Conservation (phyloP, 306 rosid genomes). For the Ceratonia siliqua region DNA sequence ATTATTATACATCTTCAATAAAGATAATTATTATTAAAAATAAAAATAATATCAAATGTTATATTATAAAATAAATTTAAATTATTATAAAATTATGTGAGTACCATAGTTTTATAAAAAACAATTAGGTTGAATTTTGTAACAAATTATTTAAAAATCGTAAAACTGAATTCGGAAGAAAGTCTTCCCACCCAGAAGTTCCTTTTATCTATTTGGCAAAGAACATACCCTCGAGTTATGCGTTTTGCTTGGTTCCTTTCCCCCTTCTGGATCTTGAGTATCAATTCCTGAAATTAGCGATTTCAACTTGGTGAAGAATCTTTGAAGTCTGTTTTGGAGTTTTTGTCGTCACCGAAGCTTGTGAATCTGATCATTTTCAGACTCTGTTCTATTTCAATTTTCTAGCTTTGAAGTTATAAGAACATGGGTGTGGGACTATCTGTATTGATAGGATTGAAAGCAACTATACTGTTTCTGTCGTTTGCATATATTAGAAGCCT, state of each 20-base stretch:
- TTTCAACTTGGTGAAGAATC: not conserved
- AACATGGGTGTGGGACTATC: conserved; percentile 76
- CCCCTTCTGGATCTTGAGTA: not conserved
- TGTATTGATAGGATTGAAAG: conserved; percentile 63
- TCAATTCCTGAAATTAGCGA: not conserved
- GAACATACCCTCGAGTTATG: too few species aligned
- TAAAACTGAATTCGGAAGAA: too few species aligned
- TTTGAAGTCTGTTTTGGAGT: not conserved
- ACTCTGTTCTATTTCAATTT: not conserved
- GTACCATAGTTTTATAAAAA: too few species aligned
- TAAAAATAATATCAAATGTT: too few species aligned
- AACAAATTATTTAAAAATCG: too few species aligned
- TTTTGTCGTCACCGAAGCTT: not conserved
- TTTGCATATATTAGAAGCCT: conserved; percentile 52
- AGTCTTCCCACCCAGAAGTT: too few species aligned
- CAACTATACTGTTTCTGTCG: conserved; percentile 32
- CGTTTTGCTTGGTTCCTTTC: not conserved
- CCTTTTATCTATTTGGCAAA: too few species aligned
- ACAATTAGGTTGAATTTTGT: too few species aligned
- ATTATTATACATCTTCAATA: too few species aligned
- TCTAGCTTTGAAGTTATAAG: not conserved
- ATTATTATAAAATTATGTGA: too few species aligned
- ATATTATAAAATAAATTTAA: too few species aligned
- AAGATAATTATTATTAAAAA: too few species aligned
- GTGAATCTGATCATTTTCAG: not conserved